phyloP scores from a whole-genome alignment of 306 rosid genomes.

The Luffa acutangula region DNA sequence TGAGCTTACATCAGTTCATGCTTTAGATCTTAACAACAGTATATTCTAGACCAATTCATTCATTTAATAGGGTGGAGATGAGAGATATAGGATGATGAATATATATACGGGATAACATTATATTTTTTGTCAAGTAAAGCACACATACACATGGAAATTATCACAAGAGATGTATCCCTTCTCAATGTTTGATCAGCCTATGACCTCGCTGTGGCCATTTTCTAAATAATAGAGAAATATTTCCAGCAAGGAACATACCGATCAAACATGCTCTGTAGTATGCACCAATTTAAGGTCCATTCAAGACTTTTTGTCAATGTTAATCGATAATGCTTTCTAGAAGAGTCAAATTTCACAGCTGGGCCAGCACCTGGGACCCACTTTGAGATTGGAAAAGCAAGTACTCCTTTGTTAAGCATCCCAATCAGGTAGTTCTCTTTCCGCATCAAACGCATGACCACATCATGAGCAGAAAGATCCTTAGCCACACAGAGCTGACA shows the following conservation, averaged over 20 bases:
- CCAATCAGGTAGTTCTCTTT: constrained; percentile 94
- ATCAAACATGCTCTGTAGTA: constrained; percentile 96
- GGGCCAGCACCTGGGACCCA: constrained; percentile 96
- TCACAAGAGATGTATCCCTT: background rate
- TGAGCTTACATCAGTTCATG: background rate
- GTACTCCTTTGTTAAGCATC: constrained; percentile 88
- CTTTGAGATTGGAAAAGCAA: constrained; percentile 78
- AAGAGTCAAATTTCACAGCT: constrained; percentile 30
- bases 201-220: background rate
- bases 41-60: background rate
- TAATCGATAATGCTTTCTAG: constrained; percentile 40
- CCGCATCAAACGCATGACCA: constrained; percentile 92
- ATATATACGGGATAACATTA: background rate
- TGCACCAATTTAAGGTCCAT: constrained; percentile 98
- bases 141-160: background rate
- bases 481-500: constrained; percentile 71
- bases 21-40: background rate
- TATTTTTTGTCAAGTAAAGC: background rate
- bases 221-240: background rate
- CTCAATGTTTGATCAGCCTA: background rate
- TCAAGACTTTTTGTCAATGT: constrained; percentile 83
- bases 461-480: constrained; percentile 87
- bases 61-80: background rate
- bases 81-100: background rate
- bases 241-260: constrained; percentile 39